These are phyloP conservation scores for Daldinia childiae DNA, from an alignment of 495 filamentous ascomycete species.

Conservation along the genomic window DNA sequence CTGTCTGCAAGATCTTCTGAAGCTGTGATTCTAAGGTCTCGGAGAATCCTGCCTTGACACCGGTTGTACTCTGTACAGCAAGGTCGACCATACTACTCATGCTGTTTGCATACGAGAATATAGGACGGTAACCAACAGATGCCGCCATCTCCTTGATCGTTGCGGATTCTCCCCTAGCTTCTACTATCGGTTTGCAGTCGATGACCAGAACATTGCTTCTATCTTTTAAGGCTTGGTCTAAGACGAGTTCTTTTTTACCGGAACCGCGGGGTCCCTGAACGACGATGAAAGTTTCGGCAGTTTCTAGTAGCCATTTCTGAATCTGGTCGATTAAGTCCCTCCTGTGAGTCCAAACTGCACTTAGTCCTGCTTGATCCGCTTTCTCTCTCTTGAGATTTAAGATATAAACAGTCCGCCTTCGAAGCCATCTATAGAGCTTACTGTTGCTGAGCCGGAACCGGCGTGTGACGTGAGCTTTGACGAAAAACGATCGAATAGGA, in stretches of 20 bases:
- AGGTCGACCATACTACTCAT: slow-evolving; percentile 91
- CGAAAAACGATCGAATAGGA: slow-evolving; percentile 89
- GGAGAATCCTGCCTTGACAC: slow-evolving; percentile 92
- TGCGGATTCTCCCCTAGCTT: slow-evolving; percentile 88
- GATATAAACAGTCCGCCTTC: slow-evolving; percentile 77
- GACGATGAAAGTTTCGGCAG: slow-evolving; percentile 90
- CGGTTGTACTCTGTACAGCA: slow-evolving; percentile 91
- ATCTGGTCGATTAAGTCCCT: slow-evolving; percentile 82
- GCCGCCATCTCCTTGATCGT: slow-evolving; percentile 83
- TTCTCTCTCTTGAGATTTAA: slow-evolving; percentile 60
- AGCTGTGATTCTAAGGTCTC: slow-evolving; percentile 93
- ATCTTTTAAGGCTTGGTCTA: slow-evolving; percentile 82
- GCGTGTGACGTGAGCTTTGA: slow-evolving; percentile 85
- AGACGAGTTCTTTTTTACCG: slow-evolving; percentile 85
- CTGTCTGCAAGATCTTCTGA: slow-evolving; percentile 89
- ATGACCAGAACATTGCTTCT: slow-evolving; percentile 84
- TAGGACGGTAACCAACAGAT: slow-evolving; percentile 89
- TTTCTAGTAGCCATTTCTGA: slow-evolving; percentile 86
- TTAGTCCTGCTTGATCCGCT: slow-evolving; percentile 73
- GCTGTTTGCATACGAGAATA: slow-evolving; percentile 97
- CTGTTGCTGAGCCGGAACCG: slow-evolving; percentile 77
- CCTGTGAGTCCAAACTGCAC: slow-evolving; percentile 88
- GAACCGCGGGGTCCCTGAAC: slow-evolving; percentile 92
- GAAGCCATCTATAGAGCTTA: slow-evolving; percentile 78
- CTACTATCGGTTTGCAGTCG: slow-evolving; percentile 93